Evolutionary conservation across 768 basidiomycete genomes (phyloP), one percentile per base, ranked within the genome.

Genomic region (Pleurotus ostreatus): DNA sequence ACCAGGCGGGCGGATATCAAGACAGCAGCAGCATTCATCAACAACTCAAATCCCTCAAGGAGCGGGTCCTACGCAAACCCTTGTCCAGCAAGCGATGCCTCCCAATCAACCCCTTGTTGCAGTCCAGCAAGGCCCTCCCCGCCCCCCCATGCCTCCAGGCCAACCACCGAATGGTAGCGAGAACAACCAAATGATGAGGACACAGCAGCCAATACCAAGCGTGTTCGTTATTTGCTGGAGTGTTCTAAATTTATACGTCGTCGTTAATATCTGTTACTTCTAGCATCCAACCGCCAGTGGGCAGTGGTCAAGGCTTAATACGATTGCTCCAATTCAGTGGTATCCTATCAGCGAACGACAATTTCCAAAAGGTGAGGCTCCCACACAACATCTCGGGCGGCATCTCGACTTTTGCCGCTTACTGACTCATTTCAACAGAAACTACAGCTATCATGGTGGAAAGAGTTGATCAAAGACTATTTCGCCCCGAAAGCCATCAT

Each of bases 251-350:
- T 25, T n/a, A 15, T 34, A 18, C 16, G 20, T 23, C 18, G 16
- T 25, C 13, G 16, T 23, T 40, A 40, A 52, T 16, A 34, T 20
- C 40, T 52, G 12, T 52, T 5, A 11, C 30, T 34, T 20, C 63
- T 4, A 58, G 58, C 1, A 16, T 59, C 26, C 25, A 69, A 7
- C 64, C 64, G 40, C 68, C 66, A 15, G 47, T 85, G 49, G 81
- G 82, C 12, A 67, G 73, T 18, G 88, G 89, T 15, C 86, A 88
- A 69, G 86, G 84, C 5, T 68, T 89, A 16, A 69, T 77, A 41
- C 79, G 86, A 20, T 65, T 93, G 55, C 68, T 90, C 20, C 83
- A 87, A 57, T 88, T 93, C 62, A 90, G 89, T 60, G 83, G 81
- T 8, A 69, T 80, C 25, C 74, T 92, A 4, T 77, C 85, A 2